phyloP scores from a whole-genome alignment of 2,329 filamentous ascomycete genomes.

The Stachybotrys chartarum region DNA sequence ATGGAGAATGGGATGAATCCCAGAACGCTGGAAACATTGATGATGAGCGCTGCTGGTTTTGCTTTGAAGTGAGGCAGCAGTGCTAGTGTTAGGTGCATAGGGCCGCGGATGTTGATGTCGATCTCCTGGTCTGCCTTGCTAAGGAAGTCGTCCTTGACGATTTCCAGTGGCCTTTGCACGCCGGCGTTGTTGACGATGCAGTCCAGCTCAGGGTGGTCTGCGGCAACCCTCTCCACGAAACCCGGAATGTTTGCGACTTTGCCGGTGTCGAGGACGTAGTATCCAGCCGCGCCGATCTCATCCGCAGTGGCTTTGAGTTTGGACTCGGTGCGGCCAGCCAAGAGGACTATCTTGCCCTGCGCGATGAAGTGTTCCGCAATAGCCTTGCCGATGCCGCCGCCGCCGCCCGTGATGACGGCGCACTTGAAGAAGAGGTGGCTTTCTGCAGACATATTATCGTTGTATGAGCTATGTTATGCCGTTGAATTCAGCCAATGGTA shows the following conservation, averaged over 20 bases:
- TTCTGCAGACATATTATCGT: neutral
- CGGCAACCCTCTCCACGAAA: constrained; percentile 36
- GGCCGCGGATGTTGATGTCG: constrained; percentile 50
- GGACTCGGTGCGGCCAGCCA: constrained; percentile 46
- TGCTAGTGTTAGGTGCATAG: constrained; percentile 45
- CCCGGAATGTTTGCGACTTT: constrained; percentile 31
- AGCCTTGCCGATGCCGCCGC: constrained; percentile 44
- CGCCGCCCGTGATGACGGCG: constrained; percentile 43
- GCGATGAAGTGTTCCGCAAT: constrained; percentile 38
- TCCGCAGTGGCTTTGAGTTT: constrained; percentile 36
- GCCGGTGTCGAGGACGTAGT: constrained; percentile 46
- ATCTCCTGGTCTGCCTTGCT: constrained; percentile 48
- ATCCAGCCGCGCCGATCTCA: constrained; percentile 37
- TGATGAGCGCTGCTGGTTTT: constrained; percentile 32
- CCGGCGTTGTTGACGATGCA: constrained; percentile 54
- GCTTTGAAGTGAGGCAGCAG: constrained; percentile 42
- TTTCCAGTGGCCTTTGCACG: constrained; percentile 45
- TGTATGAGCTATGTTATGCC: neutral
- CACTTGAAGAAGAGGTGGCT: constrained; percentile 25
- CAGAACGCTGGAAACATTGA: constrained; percentile 48
- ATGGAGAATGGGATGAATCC: constrained; percentile 45
- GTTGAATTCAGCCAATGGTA: neutral
- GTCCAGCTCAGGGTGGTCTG: constrained; percentile 42
- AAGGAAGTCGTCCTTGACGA: constrained; percentile 36
- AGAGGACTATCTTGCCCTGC: constrained; percentile 41